These are phyloP conservation scores for Sporothrix variecibatus DNA, from an alignment of 2,329 filamentous ascomycete genomes.

Conservation along the genomic window DNA sequence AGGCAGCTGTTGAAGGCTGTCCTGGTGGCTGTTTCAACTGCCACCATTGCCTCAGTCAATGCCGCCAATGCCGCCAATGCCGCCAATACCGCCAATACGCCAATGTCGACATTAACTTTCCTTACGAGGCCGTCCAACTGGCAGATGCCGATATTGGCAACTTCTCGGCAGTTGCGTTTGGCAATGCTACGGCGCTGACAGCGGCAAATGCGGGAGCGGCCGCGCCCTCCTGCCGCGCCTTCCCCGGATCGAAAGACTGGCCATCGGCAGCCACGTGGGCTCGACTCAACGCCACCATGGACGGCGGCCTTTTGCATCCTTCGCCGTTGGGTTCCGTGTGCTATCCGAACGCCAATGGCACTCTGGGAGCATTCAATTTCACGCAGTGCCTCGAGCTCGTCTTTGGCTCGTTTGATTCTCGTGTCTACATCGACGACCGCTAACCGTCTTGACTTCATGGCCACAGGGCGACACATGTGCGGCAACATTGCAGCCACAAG, in stretches of 20 bases:
- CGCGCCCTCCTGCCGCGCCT: constrained; percentile 35
- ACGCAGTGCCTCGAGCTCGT: constrained; percentile 38
- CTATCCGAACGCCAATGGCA: constrained; percentile 35
- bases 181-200: constrained; percentile 31
- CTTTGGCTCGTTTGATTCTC: constrained; percentile 33
- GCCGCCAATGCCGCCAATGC: background rate
- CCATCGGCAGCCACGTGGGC: constrained; percentile 37
- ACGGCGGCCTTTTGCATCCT: constrained; percentile 40
- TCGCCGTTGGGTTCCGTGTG: constrained; percentile 40
- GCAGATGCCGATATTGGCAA: constrained; percentile 38
- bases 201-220: constrained; percentile 19
- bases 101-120: constrained; percentile 23
- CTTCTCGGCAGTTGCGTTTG: constrained; percentile 38
- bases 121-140: constrained; percentile 33
- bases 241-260: constrained; percentile 38
- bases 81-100: background rate
- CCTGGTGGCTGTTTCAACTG: background rate
- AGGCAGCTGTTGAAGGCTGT: background rate
- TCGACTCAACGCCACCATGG: constrained; percentile 37
- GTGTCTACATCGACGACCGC: constrained; percentile 40
- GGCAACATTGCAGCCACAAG: constrained; percentile 31
- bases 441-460: constrained; percentile 40
- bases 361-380: constrained; percentile 32
- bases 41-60: background rate
- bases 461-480: constrained; percentile 43